Evolutionary conservation across 163 green algal genomes (phyloP), one percentile per base, ranked within the genome.

Genomic region (Volvox carteri): DNA sequence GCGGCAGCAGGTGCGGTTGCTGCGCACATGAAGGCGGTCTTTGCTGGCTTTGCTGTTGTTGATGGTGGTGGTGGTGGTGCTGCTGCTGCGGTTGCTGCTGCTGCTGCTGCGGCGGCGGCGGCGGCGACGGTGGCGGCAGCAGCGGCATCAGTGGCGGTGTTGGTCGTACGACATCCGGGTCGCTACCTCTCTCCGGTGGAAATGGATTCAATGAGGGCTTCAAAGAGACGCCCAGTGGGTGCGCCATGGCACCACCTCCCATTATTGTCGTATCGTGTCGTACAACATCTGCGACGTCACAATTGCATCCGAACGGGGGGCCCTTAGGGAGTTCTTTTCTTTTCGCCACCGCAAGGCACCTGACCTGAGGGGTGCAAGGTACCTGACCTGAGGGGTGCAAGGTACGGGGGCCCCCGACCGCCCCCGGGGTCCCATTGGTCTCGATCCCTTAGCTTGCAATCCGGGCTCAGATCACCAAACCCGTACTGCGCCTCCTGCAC

Each of bases 181-280:
- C 60, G 60, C 2, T 23, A 72, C 23, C 3, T 37, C 23, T 72
- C 60, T 35, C 60, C 60, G n/a, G 60, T 33, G 28, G 28, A 23
- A 65, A 19, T 65, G 54, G 4, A 65, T 35, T 72, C 48, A 14
- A 58, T 58, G 48, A 14, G 48, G 48, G 14, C 70, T n/a, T n/a
- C n/a, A n/a, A n/a, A n/a, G n/a, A n/a, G n/a, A n/a, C n/a, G n/a
- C n/a, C n/a, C n/a, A 25, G 39, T 23, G 25, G 39, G 1, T 19
- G 19, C 19, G 70, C 35, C 70, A 25, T 41, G 41, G 33, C 16
- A 1, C 42, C 25, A 16, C 12, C 50, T n/a, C 42, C 30, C 75
- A 84, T 67, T 46, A 84, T 84, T 46, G 75, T 84, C 23, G 48
- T 68, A 33, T 84, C 75, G 46, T 84, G 46, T 5, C 48, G 46